Base-by-base conservation (phyloP, 192 early-diverging fungal genomes). In the Backusella psychrophila region DNA sequence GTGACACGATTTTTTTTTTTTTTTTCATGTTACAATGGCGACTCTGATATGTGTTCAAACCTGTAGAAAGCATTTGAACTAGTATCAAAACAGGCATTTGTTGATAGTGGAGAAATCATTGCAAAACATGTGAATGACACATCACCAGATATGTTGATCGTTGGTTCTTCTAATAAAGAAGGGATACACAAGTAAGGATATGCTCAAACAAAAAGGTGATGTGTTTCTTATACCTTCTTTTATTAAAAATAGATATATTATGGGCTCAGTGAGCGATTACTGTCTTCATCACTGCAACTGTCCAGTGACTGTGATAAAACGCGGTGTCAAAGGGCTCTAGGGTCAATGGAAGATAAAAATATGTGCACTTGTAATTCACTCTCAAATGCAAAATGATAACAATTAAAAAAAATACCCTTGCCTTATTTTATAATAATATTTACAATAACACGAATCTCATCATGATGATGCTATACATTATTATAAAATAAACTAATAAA, bases 101-200 rank as follows among this genome's bases (percentile, higher is more conserved):
- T 46, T 21, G 29, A 39, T 17, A 44, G 39, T 31, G 70, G 41
- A 33, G 42, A 46, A 23, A 72, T 72, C 29, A 46, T 72, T 14
- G 14, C 38, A 19, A 4, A 14, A 4, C 49, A 72, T 44, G 31
- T 72, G 5, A 72, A 72, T 44, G 31, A 72, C 8, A 29, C 11
- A 21, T 26, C 44, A 44, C 44, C 70, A 33, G 44, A 72, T 33
- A 31, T 42, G 39, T 9, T 72, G 11, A 44, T 72, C 1, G 41
- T 72, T 33, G 70, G 70, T 31, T 72, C 70, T 17, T 46, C 41
- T 17, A 72, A 72, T 31, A 72, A 72, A 44, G 42, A 42, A 31
- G 70, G 70, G 19, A 23, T 72, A 26, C 44, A 39, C n/a, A 72
- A 6, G 70, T 72, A 72, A 72, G 21, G 3, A 21, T 23, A 49